Conservation (phyloP, 2,329 filamentous ascomycete genomes). For the Scedosporium dehoogii region DNA sequence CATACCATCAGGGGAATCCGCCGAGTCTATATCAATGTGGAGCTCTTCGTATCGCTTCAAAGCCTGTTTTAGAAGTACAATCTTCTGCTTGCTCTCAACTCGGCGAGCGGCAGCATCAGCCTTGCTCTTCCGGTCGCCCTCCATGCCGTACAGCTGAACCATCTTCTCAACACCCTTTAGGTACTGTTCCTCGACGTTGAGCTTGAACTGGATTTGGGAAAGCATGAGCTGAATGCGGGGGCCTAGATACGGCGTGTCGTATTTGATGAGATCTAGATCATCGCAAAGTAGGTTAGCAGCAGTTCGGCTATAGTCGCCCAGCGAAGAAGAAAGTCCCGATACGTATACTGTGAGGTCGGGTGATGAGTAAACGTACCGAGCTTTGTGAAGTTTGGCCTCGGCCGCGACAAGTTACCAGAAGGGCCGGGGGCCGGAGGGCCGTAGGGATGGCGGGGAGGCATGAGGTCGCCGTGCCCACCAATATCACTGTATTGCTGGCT, state of each 20-base stretch:
- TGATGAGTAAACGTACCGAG: slow-evolving; percentile 53
- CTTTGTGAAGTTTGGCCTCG: slow-evolving; percentile 87
- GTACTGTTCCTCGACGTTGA: slow-evolving; percentile 98
- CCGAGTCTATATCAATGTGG: slow-evolving; percentile 80
- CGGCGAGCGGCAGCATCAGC: slow-evolving; percentile 81
- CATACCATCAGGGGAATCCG: slow-evolving; percentile 70
- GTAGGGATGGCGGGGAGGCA: slow-evolving; percentile 74
- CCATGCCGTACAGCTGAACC: slow-evolving; percentile 94
- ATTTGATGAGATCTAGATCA: slow-evolving; percentile 83
- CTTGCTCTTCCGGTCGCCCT: slow-evolving; percentile 92
- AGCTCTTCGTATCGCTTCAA: slow-evolving; percentile 95
- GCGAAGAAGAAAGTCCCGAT: neutral
- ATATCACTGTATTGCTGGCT: slow-evolving; percentile 41
- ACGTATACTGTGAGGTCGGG: neutral
- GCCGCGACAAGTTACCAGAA: slow-evolving; percentile 57
- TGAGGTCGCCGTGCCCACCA: slow-evolving; percentile 59
- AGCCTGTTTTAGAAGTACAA: slow-evolving; percentile 88
- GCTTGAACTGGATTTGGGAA: slow-evolving; percentile 96
- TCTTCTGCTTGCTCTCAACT: slow-evolving; percentile 96
- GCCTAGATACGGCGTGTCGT: slow-evolving; percentile 89
- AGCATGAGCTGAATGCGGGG: slow-evolving; percentile 98
- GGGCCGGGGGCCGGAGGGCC: slow-evolving; percentile 54
- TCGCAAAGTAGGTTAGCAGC: neutral
- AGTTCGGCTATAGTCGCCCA: neutral
- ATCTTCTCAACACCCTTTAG: slow-evolving; percentile 99